phyloP scores from a whole-genome alignment of 1,284 basidiomycete species.

The Microbotryomycetes sp. region DNA sequence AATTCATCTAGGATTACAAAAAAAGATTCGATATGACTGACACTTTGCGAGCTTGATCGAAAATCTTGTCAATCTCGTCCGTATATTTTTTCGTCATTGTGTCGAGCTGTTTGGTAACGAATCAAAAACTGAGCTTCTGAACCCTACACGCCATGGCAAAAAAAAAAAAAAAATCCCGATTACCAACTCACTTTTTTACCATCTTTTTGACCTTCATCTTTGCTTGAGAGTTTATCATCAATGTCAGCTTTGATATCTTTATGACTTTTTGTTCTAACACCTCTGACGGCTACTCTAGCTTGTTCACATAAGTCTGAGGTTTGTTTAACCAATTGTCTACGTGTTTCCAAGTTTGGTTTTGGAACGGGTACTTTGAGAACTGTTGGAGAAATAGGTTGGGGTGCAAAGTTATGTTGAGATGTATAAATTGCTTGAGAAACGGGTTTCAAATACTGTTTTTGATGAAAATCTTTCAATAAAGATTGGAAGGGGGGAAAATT shows the following conservation, averaged over 20 bases:
- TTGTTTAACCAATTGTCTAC: conserved; percentile 24
- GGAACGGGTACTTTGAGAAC: conserved; percentile 27
- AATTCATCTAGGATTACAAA: not conserved
- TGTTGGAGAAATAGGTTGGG: conserved; percentile 17
- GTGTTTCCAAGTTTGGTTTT: conserved; percentile 22
- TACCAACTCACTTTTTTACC: conserved; percentile 23
- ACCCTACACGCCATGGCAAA: not conserved
- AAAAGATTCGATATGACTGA: conserved; percentile 10
- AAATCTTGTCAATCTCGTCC: conserved; percentile 35
- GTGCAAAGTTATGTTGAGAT: conserved; percentile 26
- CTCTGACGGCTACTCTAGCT: conserved; percentile 30
- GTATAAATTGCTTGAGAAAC: conserved; percentile 30
- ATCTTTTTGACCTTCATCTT: conserved; percentile 31
- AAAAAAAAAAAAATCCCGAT: not conserved
- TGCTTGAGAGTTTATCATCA: conserved; percentile 27
- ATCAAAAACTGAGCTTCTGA: not conserved
- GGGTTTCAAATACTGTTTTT: conserved; percentile 17
- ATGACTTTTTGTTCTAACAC: conserved; percentile 33
- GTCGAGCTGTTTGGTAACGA: conserved; percentile 22
- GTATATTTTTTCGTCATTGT: conserved; percentile 36
- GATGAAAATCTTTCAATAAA: too few relatives aligned
- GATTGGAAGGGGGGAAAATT: not conserved
- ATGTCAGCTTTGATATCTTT: conserved; percentile 37
- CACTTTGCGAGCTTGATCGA: conserved; percentile 35
- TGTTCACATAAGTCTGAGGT: conserved; percentile 36